Percentiles rank a stretch among this genome's conserved stretches.
These are phyloP conservation scores for Coffea humblotiana DNA, from an alignment of 305 asterid species.

Conservation along the genomic window DNA sequence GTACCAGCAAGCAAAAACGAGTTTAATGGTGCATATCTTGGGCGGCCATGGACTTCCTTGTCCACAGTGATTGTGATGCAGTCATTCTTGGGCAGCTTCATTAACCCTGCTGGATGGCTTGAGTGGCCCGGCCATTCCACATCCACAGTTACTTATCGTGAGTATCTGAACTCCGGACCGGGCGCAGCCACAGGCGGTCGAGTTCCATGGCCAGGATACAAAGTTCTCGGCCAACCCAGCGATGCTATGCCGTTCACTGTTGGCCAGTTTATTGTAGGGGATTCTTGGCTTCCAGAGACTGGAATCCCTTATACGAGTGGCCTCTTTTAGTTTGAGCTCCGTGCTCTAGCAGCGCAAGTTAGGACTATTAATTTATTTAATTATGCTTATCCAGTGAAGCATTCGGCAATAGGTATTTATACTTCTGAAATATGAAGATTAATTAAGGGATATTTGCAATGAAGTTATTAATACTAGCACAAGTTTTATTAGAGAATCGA, in stretches of 20 bases:
- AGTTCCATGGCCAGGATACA: not conserved
- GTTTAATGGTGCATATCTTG: not conserved
- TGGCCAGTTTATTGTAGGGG: not conserved
- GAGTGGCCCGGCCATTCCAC: not conserved
- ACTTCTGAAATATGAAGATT: no score
- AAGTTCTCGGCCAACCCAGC: not conserved
- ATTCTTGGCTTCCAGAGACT: not conserved
- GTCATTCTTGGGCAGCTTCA: conserved; percentile 4
- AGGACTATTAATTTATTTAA: no score
- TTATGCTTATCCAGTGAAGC: no score
- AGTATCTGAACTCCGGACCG: not conserved
- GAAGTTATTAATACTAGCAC: no score
- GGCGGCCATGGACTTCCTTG: conserved; percentile 3
- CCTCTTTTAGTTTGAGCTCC: not conserved
- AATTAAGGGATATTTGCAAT: no score
- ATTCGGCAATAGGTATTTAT: no score
- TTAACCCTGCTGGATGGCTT: conserved; percentile 2
- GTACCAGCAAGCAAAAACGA: not conserved
- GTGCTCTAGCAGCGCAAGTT: no score
- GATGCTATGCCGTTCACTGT: not conserved
- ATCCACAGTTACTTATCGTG: not conserved
- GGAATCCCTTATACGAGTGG: not conserved
- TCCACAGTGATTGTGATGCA: conserved; percentile 2
- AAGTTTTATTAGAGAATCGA: no score
- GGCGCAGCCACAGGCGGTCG: not conserved